These are phyloP conservation scores for Aspergillus thermomutatus DNA, from an alignment of 2,329 filamentous ascomycete genomes.

Conservation along the genomic window DNA sequence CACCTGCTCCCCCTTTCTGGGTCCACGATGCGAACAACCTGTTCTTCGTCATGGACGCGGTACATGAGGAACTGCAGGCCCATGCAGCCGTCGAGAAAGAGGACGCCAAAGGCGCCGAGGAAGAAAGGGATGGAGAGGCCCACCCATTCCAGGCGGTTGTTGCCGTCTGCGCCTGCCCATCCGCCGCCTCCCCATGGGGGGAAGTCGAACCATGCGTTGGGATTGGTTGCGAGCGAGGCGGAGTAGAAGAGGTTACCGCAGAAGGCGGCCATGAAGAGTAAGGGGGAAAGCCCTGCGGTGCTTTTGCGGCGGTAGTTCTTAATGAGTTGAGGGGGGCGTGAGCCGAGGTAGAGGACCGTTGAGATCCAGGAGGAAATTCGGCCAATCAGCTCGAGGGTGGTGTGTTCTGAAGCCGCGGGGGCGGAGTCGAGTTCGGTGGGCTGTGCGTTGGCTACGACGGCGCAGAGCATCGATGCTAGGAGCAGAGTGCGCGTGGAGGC, in stretches of 20 bases:
- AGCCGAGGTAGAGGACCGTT: slow-evolving; percentile 56
- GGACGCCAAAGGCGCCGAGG: slow-evolving; percentile 62
- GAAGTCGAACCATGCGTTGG: slow-evolving; percentile 59
- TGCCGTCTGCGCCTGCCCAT: slow-evolving; percentile 58
- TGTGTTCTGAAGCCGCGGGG: slow-evolving; percentile 19
- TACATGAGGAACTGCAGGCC: slow-evolving; percentile 62
- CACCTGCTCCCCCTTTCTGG: slow-evolving; percentile 46
- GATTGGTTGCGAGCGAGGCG: slow-evolving; percentile 59
- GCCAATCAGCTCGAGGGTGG: slow-evolving; percentile 44
- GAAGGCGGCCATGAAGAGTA: slow-evolving; percentile 65
- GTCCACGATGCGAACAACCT: slow-evolving; percentile 49
- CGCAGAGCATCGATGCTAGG: slow-evolving; percentile 44
- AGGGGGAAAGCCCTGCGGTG: slow-evolving; percentile 60
- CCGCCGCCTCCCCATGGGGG: slow-evolving; percentile 55
- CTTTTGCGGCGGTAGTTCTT: slow-evolving; percentile 63
- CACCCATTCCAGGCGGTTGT: slow-evolving; percentile 55
- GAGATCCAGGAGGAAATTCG: slow-evolving; percentile 56
- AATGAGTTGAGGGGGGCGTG: slow-evolving; percentile 62
- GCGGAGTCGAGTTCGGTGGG: slow-evolving; percentile 26
- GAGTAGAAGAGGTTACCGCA: slow-evolving; percentile 68
- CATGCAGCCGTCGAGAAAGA: slow-evolving; percentile 60
- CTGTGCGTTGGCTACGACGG: slow-evolving; percentile 41
- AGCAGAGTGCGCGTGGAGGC: slow-evolving; percentile 44
- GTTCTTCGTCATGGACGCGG: slow-evolving; percentile 44
- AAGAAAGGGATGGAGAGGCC: slow-evolving; percentile 60